Evolutionary conservation across 2,329 filamentous ascomycete species (phyloP), one percentile per base, ranked within the genome.

Genomic region (Colletotrichum chlorophyti): DNA sequence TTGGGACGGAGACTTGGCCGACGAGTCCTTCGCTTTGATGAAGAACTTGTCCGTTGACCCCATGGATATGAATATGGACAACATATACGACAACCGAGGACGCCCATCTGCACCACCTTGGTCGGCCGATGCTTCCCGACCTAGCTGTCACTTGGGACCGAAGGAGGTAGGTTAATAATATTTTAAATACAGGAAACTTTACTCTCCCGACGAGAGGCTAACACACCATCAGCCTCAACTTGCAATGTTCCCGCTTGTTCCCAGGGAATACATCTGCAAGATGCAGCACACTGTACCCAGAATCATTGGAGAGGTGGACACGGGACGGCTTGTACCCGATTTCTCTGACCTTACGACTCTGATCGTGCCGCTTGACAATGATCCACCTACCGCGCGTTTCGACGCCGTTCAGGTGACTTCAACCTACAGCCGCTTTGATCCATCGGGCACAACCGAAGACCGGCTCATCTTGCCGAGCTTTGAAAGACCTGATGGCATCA

Each of bases 201-300:
- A 21, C 37, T 57, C 55, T 59, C 53, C 43, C 29, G 7, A 35
- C 17, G 55, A 59, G 55, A 54, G 37, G 55, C 55, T 59, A 27
- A 59, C 55, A 45, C 11, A 38, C 24, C 35, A 7, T 26, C 51
- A 59, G 55, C 31, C 51, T 26, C 50, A 29, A 35, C 17, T 23
- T 38, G 15, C 51, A 29, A 32, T 17, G 19, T 17, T 12, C 19
- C 5, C 17, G n/a, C n/a, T n/a, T n/a, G n/a, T n/a, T n/a, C n/a
- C n/a, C n/a, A n/a, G n/a, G n/a, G n/a, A n/a, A n/a, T n/a, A n/a
- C n/a, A n/a, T n/a, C n/a, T n/a, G n/a, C n/a, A n/a, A n/a, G n/a
- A n/a, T n/a, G n/a, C n/a, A n/a, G n/a, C n/a, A n/a, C n/a, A n/a
- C n/a, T n/a, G n/a, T n/a, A n/a, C n/a, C n/a, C n/a, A n/a, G n/a